Base-by-base conservation (phyloP, 2,329 filamentous ascomycete species). In the Ophiostoma sp. region DNA sequence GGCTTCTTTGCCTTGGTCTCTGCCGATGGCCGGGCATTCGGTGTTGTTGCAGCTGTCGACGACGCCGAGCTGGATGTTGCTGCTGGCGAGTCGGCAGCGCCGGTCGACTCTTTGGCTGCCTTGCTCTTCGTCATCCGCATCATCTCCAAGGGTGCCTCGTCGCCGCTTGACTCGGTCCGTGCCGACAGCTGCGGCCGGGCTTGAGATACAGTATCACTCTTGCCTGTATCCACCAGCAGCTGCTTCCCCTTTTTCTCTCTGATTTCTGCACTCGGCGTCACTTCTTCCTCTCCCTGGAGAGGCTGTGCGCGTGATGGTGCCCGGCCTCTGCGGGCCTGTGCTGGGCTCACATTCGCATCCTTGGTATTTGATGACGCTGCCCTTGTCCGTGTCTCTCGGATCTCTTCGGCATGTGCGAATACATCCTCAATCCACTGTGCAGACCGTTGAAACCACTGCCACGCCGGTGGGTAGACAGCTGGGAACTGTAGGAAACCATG, bases 401-500 rank as follows among this genome's bases (percentile, higher is more conserved):
- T 18, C 8, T 67, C 66, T 64, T 84, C 81, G 2, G 81, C 85
- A 47, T 78, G 81, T 68, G 79, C 78, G 65, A 97, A 94, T 0
- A 93, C 83, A 41, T 93, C 88, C 64, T 89, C 84, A 73, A 97
- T 93, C 94, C 94, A 98, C 16, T 83, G 80, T 0, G 87, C 89
- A 71, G 90, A 91, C 45, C 89, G 85, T 72, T 90, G 87, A 73
- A 98, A 91, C 75, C 96, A 89, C 74, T 89, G 90, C 91, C 93
- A 96, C 0, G 91, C 93, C 8, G 95, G 92, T 0, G 93, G 93
- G 73, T 96, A 99, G 3, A 97, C 82, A 0, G 86, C 83, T 0
- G 92, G 92, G 75, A 99, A 97, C 75, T 97, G 93, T 73, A 97
- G 79, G 77, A 99, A 99, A 0, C 95, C 95, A 75, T 99, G 95